Evolutionary conservation across 352 stramenopile genomes (phyloP).

Genomic region (Elongisporangium undulatum): DNA sequence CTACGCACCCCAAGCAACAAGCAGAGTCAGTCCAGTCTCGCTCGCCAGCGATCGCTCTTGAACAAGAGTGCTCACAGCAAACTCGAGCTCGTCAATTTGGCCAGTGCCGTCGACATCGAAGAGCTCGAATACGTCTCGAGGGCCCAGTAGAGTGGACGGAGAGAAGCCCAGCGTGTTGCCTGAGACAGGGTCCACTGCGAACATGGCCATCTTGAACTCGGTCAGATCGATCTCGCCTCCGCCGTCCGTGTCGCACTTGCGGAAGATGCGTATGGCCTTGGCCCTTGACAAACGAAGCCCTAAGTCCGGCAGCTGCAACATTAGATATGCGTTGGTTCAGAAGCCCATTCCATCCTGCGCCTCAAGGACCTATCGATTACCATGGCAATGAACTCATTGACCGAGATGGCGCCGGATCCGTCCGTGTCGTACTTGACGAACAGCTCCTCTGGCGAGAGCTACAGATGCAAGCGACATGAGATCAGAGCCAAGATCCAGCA

Average conservation of each 20-base stretch:
- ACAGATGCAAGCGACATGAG: neutral
- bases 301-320: slow-evolving; percentile 74
- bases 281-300: slow-evolving; percentile 85
- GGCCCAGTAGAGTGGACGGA: slow-evolving; percentile 75
- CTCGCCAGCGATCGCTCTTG: neutral
- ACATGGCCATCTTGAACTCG: slow-evolving; percentile 93
- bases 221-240: slow-evolving; percentile 90
- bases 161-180: slow-evolving; percentile 78
- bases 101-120: slow-evolving; percentile 89
- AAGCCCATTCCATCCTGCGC: slow-evolving; percentile 2
- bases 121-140: slow-evolving; percentile 89
- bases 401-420: slow-evolving; percentile 86
- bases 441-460: slow-evolving; percentile 80
- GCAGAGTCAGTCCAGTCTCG: neutral
- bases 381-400: slow-evolving; percentile 87
- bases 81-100: slow-evolving; percentile 92
- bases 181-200: slow-evolving; percentile 85
- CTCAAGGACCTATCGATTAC: slow-evolving; percentile 15
- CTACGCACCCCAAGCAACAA: slow-evolving; percentile 10
- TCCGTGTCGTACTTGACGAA: slow-evolving; percentile 93
- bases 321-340: slow-evolving; percentile 29
- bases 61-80: slow-evolving; percentile 50
- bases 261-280: slow-evolving; percentile 90
- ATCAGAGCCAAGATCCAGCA: neutral
- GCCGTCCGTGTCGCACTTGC: slow-evolving; percentile 87